Conservation (phyloP, 2,329 filamentous ascomycete genomes). For the Colletotrichum eleusines region DNA sequence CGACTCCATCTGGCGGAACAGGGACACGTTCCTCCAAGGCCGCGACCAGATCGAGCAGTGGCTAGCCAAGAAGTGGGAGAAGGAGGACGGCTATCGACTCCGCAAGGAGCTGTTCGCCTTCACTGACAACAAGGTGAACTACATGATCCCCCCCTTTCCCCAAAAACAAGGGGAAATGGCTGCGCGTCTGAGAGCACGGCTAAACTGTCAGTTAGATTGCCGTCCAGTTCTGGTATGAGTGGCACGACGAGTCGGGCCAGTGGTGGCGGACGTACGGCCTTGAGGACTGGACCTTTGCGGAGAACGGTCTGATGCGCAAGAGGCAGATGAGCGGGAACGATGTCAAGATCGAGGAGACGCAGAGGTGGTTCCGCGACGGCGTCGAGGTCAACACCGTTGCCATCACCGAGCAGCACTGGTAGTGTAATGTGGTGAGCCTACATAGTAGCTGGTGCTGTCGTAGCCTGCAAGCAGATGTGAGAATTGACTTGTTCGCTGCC, state of each 20-base stretch:
- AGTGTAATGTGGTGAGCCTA: background rate
- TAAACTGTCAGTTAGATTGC: constrained; percentile 67
- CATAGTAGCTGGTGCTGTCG: too few relatives aligned
- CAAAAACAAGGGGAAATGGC: background rate
- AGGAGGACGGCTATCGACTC: constrained; percentile 78
- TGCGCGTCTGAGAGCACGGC: background rate
- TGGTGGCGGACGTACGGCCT: constrained; percentile 93
- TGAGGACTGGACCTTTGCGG: constrained; percentile 82
- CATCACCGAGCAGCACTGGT: constrained; percentile 78
- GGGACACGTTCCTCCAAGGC: constrained; percentile 76
- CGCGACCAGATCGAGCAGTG: constrained; percentile 76
- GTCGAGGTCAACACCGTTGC: constrained; percentile 76
- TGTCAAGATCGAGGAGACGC: constrained; percentile 69
- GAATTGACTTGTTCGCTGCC: background rate
- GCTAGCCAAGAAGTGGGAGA: constrained; percentile 79
- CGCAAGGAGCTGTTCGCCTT: constrained; percentile 89
- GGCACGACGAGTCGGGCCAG: constrained; percentile 74
- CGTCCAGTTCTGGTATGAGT: constrained; percentile 94
- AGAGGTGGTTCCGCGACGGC: constrained; percentile 77
- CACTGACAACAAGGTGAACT: constrained; percentile 68
- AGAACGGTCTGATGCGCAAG: constrained; percentile 78
- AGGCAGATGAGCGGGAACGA: constrained; percentile 83
- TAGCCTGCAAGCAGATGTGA: background rate
- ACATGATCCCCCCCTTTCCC: background rate
- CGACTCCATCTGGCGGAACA: constrained; percentile 85